Conservation (phyloP, 2,329 filamentous ascomycete genomes). For the Trichoderma sp. region DNA sequence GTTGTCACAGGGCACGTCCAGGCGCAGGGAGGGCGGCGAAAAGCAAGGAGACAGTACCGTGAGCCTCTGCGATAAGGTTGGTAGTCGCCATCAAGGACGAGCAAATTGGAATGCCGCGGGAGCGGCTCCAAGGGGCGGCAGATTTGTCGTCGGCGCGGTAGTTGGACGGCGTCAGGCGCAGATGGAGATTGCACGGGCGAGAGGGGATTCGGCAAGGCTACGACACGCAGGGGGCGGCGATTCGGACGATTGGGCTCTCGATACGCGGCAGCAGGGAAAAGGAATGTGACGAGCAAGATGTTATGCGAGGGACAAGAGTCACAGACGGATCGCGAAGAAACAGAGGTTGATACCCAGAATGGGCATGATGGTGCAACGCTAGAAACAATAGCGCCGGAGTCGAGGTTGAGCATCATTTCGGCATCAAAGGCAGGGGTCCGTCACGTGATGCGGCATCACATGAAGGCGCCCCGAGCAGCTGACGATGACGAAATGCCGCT, state of each 20-base stretch:
- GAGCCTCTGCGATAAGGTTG: slow-evolving; percentile 43
- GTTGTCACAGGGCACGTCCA: neutral
- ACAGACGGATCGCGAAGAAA: neutral
- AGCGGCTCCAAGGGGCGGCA: neutral
- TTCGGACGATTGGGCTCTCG: neutral
- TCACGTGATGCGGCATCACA: slow-evolving; percentile 20
- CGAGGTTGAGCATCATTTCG: slow-evolving; percentile 14
- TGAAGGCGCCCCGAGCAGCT: neutral
- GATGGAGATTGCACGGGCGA: neutral
- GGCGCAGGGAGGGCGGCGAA: neutral
- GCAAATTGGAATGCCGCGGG: slow-evolving; percentile 6
- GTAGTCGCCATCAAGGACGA: slow-evolving; percentile 38
- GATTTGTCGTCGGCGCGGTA: neutral
- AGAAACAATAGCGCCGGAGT: slow-evolving; percentile 12
- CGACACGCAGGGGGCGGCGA: neutral
- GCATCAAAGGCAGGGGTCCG: slow-evolving; percentile 1
- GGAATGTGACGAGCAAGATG: neutral
- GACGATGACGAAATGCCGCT: slow-evolving; percentile 18
- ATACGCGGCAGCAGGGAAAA: neutral
- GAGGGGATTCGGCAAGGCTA: neutral
- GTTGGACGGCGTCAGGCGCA: neutral
- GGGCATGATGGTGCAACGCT: slow-evolving; percentile 19
- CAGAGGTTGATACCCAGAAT: slow-evolving; percentile 12
- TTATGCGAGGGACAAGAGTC: slow-evolving; percentile 3
- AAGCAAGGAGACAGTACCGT: slow-evolving; percentile 39